Evolutionary conservation across 225 moss, liverwort and hornwort species (phyloP).

Genomic region (Physcomitrellopsis africana): DNA sequence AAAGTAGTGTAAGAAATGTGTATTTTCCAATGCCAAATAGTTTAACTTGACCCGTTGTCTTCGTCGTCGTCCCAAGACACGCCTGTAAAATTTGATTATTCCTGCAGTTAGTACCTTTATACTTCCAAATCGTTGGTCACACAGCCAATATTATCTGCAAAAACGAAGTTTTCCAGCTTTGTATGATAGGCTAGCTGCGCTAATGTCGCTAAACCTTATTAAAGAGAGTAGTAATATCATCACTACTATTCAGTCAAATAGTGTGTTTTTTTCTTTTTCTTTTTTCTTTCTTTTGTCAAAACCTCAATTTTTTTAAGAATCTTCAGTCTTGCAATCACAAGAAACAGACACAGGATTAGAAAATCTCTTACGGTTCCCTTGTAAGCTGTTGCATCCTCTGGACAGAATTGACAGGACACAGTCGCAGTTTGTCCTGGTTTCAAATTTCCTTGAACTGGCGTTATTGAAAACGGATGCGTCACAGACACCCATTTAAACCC

Average conservation of each 20-base stretch:
- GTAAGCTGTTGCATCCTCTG: constrained; percentile 83
- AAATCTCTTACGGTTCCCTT: constrained; percentile 50
- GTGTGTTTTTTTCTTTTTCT: too few species aligned
- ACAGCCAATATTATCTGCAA: background rate
- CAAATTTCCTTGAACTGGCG: constrained; percentile 68
- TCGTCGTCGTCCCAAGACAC: constrained; percentile 82
- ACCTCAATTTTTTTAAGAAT: background rate
- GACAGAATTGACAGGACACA: constrained; percentile 81
- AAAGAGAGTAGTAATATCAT: background rate
- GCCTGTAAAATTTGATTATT: constrained; percentile 66
- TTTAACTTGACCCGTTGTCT: constrained; percentile 60
- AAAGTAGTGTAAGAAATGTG: constrained; percentile 70
- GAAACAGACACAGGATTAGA: constrained; percentile 6
- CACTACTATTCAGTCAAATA: constrained; percentile 1
- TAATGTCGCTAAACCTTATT: background rate
- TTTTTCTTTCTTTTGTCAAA: too few species aligned
- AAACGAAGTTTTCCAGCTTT: background rate
- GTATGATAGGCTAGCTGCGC: background rate
- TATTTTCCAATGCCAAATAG: constrained; percentile 92
- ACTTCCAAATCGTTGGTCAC: constrained; percentile 39
- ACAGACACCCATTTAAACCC: constrained; percentile 82
- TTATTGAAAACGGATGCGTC: constrained; percentile 72
- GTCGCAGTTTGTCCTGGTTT: constrained; percentile 67
- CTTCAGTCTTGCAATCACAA: background rate
- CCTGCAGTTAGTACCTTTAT: constrained; percentile 43